A percentile compares a stretch with the other conserved stretches of the same genome.
Evolutionary conservation across 2,329 filamentous ascomycete genomes (phyloP).

Genomic region (Sclerotinia borealis): DNA sequence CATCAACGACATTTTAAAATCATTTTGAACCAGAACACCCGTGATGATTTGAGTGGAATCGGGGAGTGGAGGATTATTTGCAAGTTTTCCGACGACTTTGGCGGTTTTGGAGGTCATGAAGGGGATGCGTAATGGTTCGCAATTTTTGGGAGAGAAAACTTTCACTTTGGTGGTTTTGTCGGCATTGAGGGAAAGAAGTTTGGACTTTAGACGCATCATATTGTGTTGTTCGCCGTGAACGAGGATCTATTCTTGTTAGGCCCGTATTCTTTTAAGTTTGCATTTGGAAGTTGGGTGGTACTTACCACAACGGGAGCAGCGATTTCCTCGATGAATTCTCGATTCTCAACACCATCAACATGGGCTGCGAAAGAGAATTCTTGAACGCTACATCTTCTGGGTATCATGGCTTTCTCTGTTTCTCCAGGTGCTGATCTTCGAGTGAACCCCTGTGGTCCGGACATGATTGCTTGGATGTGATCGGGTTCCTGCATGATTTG

Average conservation of each 20-base stretch:
- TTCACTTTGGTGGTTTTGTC: conserved; percentile 74
- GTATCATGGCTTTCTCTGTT: conserved; percentile 85
- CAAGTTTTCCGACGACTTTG: conserved; percentile 92
- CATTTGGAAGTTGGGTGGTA: conserved; percentile 26
- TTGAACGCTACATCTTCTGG: conserved; percentile 83
- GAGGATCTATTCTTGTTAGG: conserved; percentile 59
- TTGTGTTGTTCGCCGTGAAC: conserved; percentile 97
- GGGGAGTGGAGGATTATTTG: conserved; percentile 60
- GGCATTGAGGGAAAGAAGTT: conserved; percentile 85
- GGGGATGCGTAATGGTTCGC: conserved; percentile 88
- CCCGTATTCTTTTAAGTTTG: background rate
- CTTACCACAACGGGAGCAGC: conserved; percentile 85
- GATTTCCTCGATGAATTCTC: conserved; percentile 94
- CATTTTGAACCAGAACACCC: conserved; percentile 92
- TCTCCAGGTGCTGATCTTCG: conserved; percentile 55
- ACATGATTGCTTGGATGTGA: conserved; percentile 91
- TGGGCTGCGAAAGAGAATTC: conserved; percentile 96
- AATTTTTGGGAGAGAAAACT: conserved; percentile 89
- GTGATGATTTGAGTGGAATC: conserved; percentile 61
- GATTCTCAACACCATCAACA: conserved; percentile 91
- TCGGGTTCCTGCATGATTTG: conserved; percentile 93
- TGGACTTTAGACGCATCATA: conserved; percentile 95
- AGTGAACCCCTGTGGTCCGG: conserved; percentile 59
- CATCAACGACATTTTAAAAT: conserved; percentile 97
- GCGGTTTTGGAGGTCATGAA: conserved; percentile 94